These are phyloP conservation scores for Stygiomarasmius scandens DNA, from an alignment of 1,284 basidiomycete genomes.

Conservation along the genomic window DNA sequence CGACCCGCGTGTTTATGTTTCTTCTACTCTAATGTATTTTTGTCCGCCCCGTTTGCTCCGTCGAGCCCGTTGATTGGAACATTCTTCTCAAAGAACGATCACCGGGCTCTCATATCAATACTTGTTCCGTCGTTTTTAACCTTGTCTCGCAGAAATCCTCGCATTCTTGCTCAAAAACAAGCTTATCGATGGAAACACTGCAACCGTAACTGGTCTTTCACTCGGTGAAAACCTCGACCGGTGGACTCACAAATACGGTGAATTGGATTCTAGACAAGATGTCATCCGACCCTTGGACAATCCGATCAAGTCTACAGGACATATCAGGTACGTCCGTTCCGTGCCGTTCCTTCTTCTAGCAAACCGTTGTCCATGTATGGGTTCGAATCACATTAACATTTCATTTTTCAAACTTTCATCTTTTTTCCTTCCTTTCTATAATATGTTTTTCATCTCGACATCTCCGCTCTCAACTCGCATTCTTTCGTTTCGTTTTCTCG, in stretches of 20 bases:
- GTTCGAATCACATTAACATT: no score
- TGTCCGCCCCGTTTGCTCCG: background rate
- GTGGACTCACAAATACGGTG: constrained; percentile 80
- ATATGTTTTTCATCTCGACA: background rate
- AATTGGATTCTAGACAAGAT: constrained; percentile 73
- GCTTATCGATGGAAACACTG: constrained; percentile 81
- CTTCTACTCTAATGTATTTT: background rate
- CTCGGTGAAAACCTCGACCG: constrained; percentile 87
- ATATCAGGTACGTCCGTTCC: constrained; percentile 68
- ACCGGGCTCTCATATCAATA: no score
- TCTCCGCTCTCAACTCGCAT: background rate
- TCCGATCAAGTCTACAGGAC: constrained; percentile 88
- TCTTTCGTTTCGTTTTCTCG: background rate
- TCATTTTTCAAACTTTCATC: constrained; percentile 10
- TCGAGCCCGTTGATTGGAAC: no score
- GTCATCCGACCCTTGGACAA: constrained; percentile 83
- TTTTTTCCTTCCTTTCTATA: background rate
- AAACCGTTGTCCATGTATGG: no score
- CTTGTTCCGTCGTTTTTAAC: no score
- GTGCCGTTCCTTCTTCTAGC: no score
- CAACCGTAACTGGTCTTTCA: constrained; percentile 88
- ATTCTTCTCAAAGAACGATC: no score
- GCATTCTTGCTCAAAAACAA: constrained; percentile 82
- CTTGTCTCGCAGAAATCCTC: constrained; percentile 63
- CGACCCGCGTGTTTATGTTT: background rate